Conservation (phyloP, 1,284 basidiomycete genomes). For the Trichosporon sp. region DNA sequence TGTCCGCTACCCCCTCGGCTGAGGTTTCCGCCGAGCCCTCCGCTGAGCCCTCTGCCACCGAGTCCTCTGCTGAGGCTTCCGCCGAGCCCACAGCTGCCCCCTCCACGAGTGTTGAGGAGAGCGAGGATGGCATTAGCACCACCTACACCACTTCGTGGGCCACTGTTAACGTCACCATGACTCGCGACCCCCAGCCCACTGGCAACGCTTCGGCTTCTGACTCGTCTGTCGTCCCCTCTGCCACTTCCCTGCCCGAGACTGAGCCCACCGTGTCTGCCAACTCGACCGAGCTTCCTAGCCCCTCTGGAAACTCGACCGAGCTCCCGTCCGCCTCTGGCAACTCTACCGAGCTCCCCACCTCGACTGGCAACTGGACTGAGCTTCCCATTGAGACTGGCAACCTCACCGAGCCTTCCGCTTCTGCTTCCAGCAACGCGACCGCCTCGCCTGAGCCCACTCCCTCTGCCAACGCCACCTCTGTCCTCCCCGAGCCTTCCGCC, state of each 20-base stretch:
- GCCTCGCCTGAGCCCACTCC: conserved; percentile 21
- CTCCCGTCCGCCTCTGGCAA: conserved; percentile 20
- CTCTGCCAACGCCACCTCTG: conserved; percentile 18
- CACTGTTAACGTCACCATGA: conserved; percentile 45
- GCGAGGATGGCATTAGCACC: conserved; percentile 48
- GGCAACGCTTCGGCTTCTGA: neutral
- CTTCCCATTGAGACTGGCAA: conserved; percentile 20
- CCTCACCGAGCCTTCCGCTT: neutral
- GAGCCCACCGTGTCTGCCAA: conserved; percentile 1
- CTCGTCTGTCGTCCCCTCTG: neutral
- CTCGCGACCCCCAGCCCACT: conserved; percentile 25
- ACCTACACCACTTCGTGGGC: conserved; percentile 42
- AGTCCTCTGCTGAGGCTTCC: conserved; percentile 14
- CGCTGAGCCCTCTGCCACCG: conserved; percentile 6
- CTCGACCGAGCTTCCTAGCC: neutral
- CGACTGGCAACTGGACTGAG: conserved; percentile 19
- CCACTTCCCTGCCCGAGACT: conserved; percentile 3
- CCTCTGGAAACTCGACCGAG: conserved; percentile 23
- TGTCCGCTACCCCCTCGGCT: conserved; percentile 15
- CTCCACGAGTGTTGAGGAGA: conserved; percentile 30
- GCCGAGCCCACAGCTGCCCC: conserved; percentile 3
- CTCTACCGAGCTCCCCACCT: conserved; percentile 18
- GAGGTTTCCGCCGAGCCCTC: conserved; percentile 16
- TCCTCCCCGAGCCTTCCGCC: neutral
- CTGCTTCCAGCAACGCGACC: conserved; percentile 10